Conservation (phyloP, 768 basidiomycete species). For the Panaeolus papilionaceus region DNA sequence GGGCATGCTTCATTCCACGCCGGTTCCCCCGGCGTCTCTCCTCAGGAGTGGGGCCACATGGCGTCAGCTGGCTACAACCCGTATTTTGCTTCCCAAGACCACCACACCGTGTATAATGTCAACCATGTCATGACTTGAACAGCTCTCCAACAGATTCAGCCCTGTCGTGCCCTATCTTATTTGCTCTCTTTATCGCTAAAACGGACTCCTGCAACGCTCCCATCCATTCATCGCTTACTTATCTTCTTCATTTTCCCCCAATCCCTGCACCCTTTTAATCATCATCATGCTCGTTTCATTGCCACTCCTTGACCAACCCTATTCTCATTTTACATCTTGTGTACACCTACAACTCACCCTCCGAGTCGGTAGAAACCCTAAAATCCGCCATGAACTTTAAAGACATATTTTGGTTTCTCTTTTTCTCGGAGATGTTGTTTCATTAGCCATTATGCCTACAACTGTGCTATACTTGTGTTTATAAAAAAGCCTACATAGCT, state of each 20-base stretch:
- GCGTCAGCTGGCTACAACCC: slow-evolving; percentile 64
- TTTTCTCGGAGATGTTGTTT: slow-evolving; percentile 5
- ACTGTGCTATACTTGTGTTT: slow-evolving; percentile 6
- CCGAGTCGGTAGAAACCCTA: not conserved
- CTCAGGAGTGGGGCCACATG: slow-evolving; percentile 68
- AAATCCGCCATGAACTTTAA: slow-evolving; percentile 13
- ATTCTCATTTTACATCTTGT: slow-evolving; percentile 7
- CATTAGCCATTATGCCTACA: slow-evolving; percentile 11
- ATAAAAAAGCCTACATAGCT: slow-evolving; percentile 16
- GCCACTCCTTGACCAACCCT: slow-evolving; percentile 4
- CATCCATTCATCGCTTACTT: slow-evolving; percentile 19
- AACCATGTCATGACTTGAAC: slow-evolving; percentile 61
- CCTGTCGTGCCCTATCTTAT: slow-evolving; percentile 14
- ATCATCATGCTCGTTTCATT: slow-evolving; percentile 8
- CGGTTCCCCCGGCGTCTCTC: slow-evolving; percentile 55
- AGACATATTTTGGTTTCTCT: slow-evolving; percentile 6
- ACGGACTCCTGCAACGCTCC: slow-evolving; percentile 12
- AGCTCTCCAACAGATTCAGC: slow-evolving; percentile 20
- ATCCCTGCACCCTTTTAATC: slow-evolving; percentile 10
- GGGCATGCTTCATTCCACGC: slow-evolving; percentile 52
- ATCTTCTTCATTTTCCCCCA: slow-evolving; percentile 22
- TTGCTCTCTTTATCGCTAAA: slow-evolving; percentile 19
- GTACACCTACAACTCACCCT: slow-evolving; percentile 6
- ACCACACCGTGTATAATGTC: slow-evolving; percentile 56
- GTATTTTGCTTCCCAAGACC: slow-evolving; percentile 69